phyloP scores from a whole-genome alignment of 306 rosid species.

The Alnus rubra region DNA sequence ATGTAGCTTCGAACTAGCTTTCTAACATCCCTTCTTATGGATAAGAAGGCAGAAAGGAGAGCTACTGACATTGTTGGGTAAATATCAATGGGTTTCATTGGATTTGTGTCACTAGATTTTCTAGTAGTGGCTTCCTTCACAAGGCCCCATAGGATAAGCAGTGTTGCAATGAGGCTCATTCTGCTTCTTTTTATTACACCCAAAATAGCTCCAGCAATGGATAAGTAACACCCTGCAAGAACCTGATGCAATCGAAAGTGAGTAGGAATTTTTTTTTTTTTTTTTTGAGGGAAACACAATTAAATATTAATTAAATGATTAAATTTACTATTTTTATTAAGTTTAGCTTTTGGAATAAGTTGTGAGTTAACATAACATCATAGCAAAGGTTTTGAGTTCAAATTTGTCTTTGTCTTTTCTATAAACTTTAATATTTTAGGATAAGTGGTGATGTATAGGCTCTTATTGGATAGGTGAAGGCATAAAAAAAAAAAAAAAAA shows the following conservation, averaged over 20 bases:
- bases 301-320: no score
- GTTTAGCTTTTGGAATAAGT: no score
- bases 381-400: no score
- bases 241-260: conserved; percentile 51
- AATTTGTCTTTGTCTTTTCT: no score
- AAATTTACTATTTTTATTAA: no score
- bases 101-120: conserved; percentile 34
- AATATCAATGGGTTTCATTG: conserved; percentile 31
- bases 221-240: conserved; percentile 78
- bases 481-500: no score
- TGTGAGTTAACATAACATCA: no score
- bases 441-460: no score
- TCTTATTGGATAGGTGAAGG: no score
- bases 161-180: conserved; percentile 67
- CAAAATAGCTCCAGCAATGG: conserved; percentile 70
- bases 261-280: not conserved
- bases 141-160: conserved; percentile 71
- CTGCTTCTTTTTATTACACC: conserved; percentile 69
- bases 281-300: no score
- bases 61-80: conserved; percentile 65
- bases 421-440: no score
- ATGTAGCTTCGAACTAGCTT: conserved; percentile 54
- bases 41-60: conserved; percentile 62
- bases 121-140: conserved; percentile 46
- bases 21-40: conserved; percentile 74